Evolutionary conservation across 2,329 filamentous ascomycete species (phyloP).

Genomic region (Cytospora schulzeri): DNA sequence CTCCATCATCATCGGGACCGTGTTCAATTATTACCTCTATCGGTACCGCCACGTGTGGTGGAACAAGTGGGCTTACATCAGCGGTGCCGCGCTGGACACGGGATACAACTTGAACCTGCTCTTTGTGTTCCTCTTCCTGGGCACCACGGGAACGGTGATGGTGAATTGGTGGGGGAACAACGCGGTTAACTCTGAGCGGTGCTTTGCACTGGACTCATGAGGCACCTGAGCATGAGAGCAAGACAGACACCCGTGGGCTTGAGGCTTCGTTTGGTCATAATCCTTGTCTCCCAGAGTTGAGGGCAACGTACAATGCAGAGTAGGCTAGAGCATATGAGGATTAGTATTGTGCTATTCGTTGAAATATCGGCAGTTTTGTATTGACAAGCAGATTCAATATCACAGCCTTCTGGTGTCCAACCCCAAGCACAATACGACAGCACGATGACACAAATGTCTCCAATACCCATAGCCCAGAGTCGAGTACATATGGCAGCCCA

Average conservation of each 20-base stretch:
- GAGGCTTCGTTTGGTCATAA: too few relatives aligned
- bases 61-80: conserved; percentile 30
- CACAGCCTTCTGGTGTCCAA: neutral
- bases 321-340: neutral
- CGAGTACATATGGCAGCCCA: neutral
- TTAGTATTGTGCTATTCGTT: neutral
- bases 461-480: neutral
- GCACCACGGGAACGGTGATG: conserved; percentile 29
- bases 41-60: conserved; percentile 29
- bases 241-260: too few relatives aligned
- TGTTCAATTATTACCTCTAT: conserved; percentile 30
- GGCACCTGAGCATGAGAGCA: neutral
- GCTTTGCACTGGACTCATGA: conserved; percentile 23
- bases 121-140: conserved; percentile 30
- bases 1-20: conserved; percentile 26
- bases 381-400: neutral
- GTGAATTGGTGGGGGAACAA: conserved; percentile 32
- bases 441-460: neutral
- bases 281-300: neutral
- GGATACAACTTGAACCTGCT: conserved; percentile 30
- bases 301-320: neutral
- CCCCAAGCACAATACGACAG: neutral
- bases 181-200: conserved; percentile 26
- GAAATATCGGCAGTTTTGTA: neutral
- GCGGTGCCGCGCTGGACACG: conserved; percentile 30